These are phyloP conservation scores for Penstemon newberryi DNA, from an alignment of 257 asterid species.

Conservation along the genomic window DNA sequence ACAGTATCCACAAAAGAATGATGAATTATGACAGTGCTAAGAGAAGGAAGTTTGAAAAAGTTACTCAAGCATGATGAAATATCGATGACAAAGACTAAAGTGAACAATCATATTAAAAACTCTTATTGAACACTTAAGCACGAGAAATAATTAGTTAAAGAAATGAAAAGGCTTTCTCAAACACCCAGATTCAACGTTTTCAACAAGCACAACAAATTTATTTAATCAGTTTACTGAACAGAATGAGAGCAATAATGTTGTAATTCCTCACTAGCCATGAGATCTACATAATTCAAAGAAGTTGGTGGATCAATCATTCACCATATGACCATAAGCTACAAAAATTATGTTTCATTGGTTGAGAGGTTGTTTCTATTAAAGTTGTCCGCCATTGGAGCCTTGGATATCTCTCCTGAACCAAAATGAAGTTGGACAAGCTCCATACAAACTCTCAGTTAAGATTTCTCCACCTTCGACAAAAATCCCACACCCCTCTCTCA, in stretches of 20 bases:
- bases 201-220: no score
- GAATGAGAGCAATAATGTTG: constrained; percentile 7
- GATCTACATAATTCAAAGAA: not conserved
- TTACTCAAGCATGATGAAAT: not conserved
- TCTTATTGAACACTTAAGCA: constrained; percentile 21
- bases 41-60: constrained; percentile 10
- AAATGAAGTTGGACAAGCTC: not conserved
- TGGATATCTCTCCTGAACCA: not conserved
- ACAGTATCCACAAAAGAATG: not conserved
- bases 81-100: not conserved
- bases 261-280: not conserved
- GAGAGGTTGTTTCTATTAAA: constrained; percentile 13
- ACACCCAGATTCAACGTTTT: not conserved
- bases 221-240: not conserved
- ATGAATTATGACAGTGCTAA: not conserved
- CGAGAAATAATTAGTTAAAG: not conserved
- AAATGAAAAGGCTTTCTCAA: not conserved
- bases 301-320: constrained; percentile 7
- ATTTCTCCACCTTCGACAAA: not conserved
- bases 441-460: not conserved
- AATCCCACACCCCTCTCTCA: constrained; percentile 13
- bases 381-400: not conserved
- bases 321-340: constrained; percentile 14
- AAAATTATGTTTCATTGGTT: constrained; percentile 5
- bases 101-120: not conserved